Percentiles rank a stretch among this genome's conserved stretches.
Evolutionary conservation across 768 basidiomycete species (phyloP).

Genomic region (Mycena rosella): DNA sequence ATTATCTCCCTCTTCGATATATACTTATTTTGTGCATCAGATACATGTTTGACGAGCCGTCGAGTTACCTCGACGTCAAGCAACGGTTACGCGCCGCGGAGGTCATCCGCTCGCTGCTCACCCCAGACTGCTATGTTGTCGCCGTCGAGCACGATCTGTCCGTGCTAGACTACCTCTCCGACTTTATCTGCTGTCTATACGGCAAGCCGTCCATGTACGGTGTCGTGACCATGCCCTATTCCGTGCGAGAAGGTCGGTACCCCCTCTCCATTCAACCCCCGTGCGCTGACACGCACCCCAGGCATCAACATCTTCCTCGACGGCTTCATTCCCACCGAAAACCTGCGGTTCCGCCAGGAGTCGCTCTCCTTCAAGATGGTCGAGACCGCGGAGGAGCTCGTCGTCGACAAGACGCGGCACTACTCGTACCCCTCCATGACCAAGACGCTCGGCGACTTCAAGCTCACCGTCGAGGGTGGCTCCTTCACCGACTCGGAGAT

Average conservation of each 20-base stretch:
- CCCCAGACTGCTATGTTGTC: constrained; percentile 90
- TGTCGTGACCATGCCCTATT: constrained; percentile 99
- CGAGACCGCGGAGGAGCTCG: constrained; percentile 93
- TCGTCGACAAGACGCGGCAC: constrained; percentile 88
- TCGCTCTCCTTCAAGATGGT: constrained; percentile 97
- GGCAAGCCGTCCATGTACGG: constrained; percentile 98
- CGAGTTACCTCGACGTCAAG: constrained; percentile 96
- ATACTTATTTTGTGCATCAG: constrained; percentile 51
- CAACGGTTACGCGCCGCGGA: constrained; percentile 96
- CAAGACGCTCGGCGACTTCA: constrained; percentile 96
- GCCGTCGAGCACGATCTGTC: constrained; percentile 99
- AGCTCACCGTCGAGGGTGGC: constrained; percentile 91
- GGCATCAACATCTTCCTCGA: constrained; percentile 99
- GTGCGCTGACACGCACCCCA: constrained; percentile 45
- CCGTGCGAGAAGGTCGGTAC: constrained; percentile 91
- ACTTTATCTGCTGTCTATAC: constrained; percentile 98
- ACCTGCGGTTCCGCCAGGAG: constrained; percentile 97
- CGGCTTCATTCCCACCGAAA: constrained; percentile 98
- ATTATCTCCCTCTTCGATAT: constrained; percentile 2
- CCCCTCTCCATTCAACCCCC: not conserved
- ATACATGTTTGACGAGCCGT: constrained; percentile 99
- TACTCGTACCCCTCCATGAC: constrained; percentile 96
- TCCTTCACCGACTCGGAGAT: constrained; percentile 99
- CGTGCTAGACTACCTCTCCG: constrained; percentile 97
- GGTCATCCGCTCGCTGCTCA: constrained; percentile 90